Base-by-base conservation (phyloP, 2,329 filamentous ascomycete genomes). In the Penicillium sp. region DNA sequence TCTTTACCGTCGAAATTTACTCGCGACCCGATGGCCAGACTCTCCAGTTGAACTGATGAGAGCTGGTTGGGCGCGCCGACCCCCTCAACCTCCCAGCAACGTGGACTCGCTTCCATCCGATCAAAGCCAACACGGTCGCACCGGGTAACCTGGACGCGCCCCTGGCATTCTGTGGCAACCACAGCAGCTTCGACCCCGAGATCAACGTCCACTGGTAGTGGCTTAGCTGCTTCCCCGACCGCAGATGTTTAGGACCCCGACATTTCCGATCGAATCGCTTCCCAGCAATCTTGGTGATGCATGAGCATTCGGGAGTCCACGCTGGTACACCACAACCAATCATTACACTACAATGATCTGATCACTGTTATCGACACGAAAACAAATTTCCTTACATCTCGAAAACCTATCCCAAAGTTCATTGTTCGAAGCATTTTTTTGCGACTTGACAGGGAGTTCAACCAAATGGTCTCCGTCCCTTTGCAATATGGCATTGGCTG, bases 1-100 rank as follows among this genome's bases (percentile, higher is more conserved):
- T 55, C 48, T 51, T 18, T 23, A 48, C 16, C 36, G 54, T 59
- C 53, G 51, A 45, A 60, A 46, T n/a, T 36, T 47, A 40, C 29
- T 36, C 42, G 53, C 55, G 55, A 59, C 57, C 50, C 51, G 47
- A 49, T 48, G 39, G 13, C 29, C 19, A 26, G 7, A 34, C 36
- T 36, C 37, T 29, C 45, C 46, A 53, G 50, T 28, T 46, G 39
- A 49, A 31, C 54, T 45, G 50, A 48, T 9, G 19, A 39, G 42
- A 56, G 52, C 36, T 42, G 39, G 18, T 44, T 37, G 54, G 60
- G 46, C 54, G 52, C 54, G 43, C 33, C 42, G 42, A 45, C 42
- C 13, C 16, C 9, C 42, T n/a, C n/a, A 43, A 28, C 37, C 23
- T 21, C 26, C 42, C 26, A 31, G 31, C 45, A 36, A 26, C 21